phyloP scores from a whole-genome alignment of 1,139 yeast species.

The Saccharomyces hybrid region DNA sequence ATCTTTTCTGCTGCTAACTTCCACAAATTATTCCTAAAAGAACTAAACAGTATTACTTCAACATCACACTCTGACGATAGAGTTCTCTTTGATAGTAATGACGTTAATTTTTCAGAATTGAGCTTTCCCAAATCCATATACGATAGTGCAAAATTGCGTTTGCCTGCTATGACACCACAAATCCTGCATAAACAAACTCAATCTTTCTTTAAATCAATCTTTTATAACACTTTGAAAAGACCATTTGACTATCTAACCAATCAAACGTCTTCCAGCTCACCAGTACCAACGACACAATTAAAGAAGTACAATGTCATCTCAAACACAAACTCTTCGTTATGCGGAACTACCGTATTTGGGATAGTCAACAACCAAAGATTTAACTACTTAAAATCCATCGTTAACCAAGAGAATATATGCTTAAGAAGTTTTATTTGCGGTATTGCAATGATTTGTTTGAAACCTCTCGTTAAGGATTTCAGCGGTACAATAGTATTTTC shows the following conservation, averaged over 20 bases:
- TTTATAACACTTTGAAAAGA: constrained; percentile 19
- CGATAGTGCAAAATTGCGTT: constrained; percentile 15
- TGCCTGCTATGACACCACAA: constrained; percentile 23
- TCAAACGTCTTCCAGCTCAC: not conserved
- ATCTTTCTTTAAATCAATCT: constrained; percentile 23
- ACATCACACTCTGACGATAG: not conserved
- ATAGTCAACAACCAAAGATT: constrained; percentile 16
- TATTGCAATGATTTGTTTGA: constrained; percentile 23
- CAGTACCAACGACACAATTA: not conserved
- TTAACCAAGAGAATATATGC: constrained; percentile 18
- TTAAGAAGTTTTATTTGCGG: constrained; percentile 24
- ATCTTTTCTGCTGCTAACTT: constrained; percentile 27
- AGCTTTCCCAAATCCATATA: constrained; percentile 18
- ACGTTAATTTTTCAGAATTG: not conserved
- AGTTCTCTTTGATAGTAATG: not conserved
- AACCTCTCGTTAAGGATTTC: constrained; percentile 19
- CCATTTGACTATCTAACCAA: constrained; percentile 14
- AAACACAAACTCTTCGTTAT: constrained; percentile 11
- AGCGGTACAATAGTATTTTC: constrained; percentile 20
- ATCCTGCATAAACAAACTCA: constrained; percentile 23
- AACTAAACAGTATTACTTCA: not conserved
- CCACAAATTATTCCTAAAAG: constrained; percentile 15
- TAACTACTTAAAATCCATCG: constrained; percentile 12
- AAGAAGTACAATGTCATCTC: constrained; percentile 8
- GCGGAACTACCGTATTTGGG: constrained; percentile 27